Conservation (phyloP, 305 asterid genomes). For the Fraxinus sp. region DNA sequence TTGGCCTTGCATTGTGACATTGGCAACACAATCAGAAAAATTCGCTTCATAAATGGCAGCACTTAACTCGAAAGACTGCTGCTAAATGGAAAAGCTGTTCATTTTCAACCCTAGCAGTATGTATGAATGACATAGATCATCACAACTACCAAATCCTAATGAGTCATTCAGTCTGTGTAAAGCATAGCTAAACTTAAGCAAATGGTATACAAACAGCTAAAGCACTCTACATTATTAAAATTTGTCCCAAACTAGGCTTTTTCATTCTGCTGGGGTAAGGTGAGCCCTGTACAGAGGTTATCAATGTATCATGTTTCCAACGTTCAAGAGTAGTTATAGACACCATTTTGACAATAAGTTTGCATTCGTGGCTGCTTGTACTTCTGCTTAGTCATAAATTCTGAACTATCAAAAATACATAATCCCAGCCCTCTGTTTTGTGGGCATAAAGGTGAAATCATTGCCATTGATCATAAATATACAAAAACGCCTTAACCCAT, state of each 20-base stretch:
- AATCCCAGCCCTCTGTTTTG: not conserved
- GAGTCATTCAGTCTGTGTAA: not conserved
- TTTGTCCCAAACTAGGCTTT: conserved; percentile 4
- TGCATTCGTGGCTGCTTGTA: not conserved
- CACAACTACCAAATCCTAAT: not conserved
- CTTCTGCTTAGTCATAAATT: not conserved
- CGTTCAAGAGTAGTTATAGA: not conserved
- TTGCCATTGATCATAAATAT: not conserved
- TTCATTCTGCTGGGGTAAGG: not conserved
- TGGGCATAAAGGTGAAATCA: not conserved
- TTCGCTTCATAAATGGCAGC: not conserved
- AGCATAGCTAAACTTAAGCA: conserved; percentile 3
- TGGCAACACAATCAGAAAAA: not conserved
- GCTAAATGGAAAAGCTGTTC: not conserved
- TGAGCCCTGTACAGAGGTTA: not conserved
- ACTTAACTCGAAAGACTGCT: not conserved
- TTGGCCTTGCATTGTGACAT: not conserved
- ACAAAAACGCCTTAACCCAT: not conserved
- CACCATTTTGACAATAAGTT: not conserved
- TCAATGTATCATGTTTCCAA: not conserved
- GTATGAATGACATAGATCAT: not conserved
- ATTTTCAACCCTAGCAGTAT: not conserved
- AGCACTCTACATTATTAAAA: not conserved
- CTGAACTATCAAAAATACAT: not conserved
- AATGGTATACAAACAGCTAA: not conserved